These are phyloP conservation scores for Pelargonium australe DNA, from an alignment of 441 rosid species.

Conservation along the genomic window DNA sequence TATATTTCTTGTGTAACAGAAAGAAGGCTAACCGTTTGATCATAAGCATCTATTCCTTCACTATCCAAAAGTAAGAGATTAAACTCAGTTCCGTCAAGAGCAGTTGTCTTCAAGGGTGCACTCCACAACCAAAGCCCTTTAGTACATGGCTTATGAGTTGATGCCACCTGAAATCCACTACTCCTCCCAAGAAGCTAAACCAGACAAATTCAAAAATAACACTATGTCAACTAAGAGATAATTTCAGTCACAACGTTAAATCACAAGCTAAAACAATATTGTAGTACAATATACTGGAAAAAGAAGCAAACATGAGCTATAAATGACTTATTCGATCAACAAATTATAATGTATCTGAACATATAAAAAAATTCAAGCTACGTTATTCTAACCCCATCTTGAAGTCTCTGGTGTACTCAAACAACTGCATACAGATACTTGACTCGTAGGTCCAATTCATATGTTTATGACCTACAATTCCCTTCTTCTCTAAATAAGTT, in stretches of 20 bases:
- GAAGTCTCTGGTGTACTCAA: background rate
- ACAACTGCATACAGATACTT: background rate
- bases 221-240: background rate
- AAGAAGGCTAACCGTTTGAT: conserved; percentile 70
- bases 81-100: conserved; percentile 91
- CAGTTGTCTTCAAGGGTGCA: conserved; percentile 78
- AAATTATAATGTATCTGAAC: too few species aligned
- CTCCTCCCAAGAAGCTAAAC: conserved; percentile 95
- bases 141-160: conserved; percentile 93
- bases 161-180: conserved; percentile 95
- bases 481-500: background rate
- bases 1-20: background rate
- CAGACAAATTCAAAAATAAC: conserved; percentile 11
- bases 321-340: background rate
- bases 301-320: background rate
- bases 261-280: background rate
- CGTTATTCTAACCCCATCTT: background rate
- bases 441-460: background rate
- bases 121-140: conserved; percentile 99
- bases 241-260: background rate
- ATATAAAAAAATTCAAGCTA: background rate
- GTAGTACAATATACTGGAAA: background rate
- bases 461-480: background rate
- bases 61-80: conserved; percentile 81
- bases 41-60: conserved; percentile 96